Percentiles rank a stretch among this genome's conserved stretches.
Conservation (phyloP, 108 stramenopile species). For the Skeletonema tropicum region DNA sequence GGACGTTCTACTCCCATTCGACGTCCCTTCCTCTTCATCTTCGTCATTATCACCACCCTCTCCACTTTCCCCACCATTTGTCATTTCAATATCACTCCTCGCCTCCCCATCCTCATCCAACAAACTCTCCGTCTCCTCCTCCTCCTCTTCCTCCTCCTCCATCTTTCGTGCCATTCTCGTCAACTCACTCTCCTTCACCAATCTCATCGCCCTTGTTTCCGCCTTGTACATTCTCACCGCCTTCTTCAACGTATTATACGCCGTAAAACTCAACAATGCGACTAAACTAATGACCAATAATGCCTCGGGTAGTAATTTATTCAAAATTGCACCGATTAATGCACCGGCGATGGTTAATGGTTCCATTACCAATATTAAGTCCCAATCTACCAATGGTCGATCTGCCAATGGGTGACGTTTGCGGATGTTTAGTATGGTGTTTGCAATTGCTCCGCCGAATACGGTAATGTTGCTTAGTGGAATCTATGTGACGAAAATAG, state of each 20-base stretch:
- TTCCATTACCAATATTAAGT: conserved; percentile 96
- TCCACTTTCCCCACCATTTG: neutral
- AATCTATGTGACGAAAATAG: conserved; percentile 48
- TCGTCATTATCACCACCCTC: conserved; percentile 11
- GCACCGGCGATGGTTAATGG: conserved; percentile 93
- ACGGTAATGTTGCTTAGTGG: conserved; percentile 93
- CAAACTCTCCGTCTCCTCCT: conserved; percentile 21
- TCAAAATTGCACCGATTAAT: conserved; percentile 86
- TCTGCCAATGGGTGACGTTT: conserved; percentile 90
- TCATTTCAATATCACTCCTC: neutral
- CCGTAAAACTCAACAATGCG: conserved; percentile 75
- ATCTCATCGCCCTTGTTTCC: conserved; percentile 59
- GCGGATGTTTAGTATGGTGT: conserved; percentile 75
- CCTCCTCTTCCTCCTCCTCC: conserved; percentile 48
- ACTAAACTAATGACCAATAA: conserved; percentile 85
- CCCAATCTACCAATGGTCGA: conserved; percentile 96
- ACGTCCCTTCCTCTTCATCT: conserved; percentile 4
- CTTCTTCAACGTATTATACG: conserved; percentile 86
- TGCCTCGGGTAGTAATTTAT: conserved; percentile 84
- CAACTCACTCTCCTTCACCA: conserved; percentile 48
- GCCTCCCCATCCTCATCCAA: conserved; percentile 29
- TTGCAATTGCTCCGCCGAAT: conserved; percentile 89
- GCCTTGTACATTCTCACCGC: conserved; percentile 86
- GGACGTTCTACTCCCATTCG: neutral
- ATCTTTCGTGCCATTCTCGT: conserved; percentile 40